Base-by-base conservation (phyloP, 371 early-diverging fungal species). In the Mucor velutinosus region DNA sequence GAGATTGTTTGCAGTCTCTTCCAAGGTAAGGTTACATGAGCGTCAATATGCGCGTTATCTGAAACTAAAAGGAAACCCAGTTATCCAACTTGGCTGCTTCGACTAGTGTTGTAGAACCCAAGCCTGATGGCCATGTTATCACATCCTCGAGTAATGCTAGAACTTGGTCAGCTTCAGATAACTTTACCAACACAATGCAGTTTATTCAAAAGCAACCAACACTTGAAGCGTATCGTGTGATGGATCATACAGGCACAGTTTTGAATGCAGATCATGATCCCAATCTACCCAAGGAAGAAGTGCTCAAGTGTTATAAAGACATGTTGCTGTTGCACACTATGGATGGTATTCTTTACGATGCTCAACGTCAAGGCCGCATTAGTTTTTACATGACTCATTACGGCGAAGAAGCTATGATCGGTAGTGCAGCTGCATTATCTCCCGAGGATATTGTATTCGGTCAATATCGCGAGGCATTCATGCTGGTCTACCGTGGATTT, bases 301-400 rank as follows among this genome's bases (percentile, higher is more conserved):
- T 91, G 1, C 53, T 85, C 29, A 85, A 91, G 62, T 93, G 95
- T 65, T 98, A 98, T 86, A 85, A 91, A 75, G 86, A 90, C 71
- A 98, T 98, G 97, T 62, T 97, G 32, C 88, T 90, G 0, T 82
- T 97, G 58, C 94, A 95, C 72, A 85, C 88, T 30, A 94, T 97
- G 93, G 99, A 98, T 76, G 74, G 92, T 70, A 90, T 98, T 64
- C 75, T 98, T 74, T 98, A 97, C 76, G 97, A 98, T 69, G 96
- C 97, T n/a, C 99, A 99, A 78, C 87, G 98, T 10, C 99, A 99
- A 77, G 99, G 99, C 11, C 92, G 98, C 60, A 96, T 99, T 62
- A 94, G 94, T 64, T 98, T 99, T 67, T 99, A 99, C 83, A 97
- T 98, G 98, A 99, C 99, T 37, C 92, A 89, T 75, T 97, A 94